These are phyloP conservation scores for Candida freyschussii DNA, from an alignment of 1,139 yeast genomes.

Conservation along the genomic window DNA sequence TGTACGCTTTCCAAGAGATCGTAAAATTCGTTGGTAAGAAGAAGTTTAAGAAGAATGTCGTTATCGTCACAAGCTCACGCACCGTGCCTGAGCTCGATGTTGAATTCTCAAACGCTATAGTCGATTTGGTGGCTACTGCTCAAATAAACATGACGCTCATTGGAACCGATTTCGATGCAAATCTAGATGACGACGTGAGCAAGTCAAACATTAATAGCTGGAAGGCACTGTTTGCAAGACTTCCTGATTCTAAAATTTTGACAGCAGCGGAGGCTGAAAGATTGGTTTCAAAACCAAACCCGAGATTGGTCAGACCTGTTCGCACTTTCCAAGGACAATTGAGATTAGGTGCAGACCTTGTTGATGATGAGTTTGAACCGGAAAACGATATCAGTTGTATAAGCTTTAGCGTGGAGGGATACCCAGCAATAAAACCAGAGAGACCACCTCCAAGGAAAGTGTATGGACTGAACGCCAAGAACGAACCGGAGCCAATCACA, in stretches of 20 bases:
- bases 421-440: slow-evolving; percentile 55
- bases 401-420: slow-evolving; percentile 55
- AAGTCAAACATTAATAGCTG: slow-evolving; percentile 9
- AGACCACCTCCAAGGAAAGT: slow-evolving; percentile 33
- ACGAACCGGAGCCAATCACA: slow-evolving; percentile 25
- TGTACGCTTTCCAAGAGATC: slow-evolving; percentile 19
- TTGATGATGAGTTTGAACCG: slow-evolving; percentile 19
- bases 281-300: slow-evolving; percentile 11
- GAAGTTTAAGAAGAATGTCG: slow-evolving; percentile 23
- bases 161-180: slow-evolving; percentile 22
- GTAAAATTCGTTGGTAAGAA: slow-evolving; percentile 18
- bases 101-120: slow-evolving; percentile 8
- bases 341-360: slow-evolving; percentile 35
- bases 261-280: slow-evolving; percentile 9
- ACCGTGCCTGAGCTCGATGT: slow-evolving; percentile 14
- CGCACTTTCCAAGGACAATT: slow-evolving; percentile 34
- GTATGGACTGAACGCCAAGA: slow-evolving; percentile 21
- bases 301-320: slow-evolving; percentile 31
- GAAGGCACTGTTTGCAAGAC: slow-evolving; percentile 8
- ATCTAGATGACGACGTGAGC: slow-evolving; percentile 1
- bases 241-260: slow-evolving; percentile 13
- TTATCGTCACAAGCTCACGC: slow-evolving; percentile 22
- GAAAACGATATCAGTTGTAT: slow-evolving; percentile 27
- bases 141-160: slow-evolving; percentile 16
- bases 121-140: slow-evolving; percentile 6